These are phyloP conservation scores for Fusarium poae DNA, from an alignment of 2,329 filamentous ascomycete genomes.

Conservation along the genomic window DNA sequence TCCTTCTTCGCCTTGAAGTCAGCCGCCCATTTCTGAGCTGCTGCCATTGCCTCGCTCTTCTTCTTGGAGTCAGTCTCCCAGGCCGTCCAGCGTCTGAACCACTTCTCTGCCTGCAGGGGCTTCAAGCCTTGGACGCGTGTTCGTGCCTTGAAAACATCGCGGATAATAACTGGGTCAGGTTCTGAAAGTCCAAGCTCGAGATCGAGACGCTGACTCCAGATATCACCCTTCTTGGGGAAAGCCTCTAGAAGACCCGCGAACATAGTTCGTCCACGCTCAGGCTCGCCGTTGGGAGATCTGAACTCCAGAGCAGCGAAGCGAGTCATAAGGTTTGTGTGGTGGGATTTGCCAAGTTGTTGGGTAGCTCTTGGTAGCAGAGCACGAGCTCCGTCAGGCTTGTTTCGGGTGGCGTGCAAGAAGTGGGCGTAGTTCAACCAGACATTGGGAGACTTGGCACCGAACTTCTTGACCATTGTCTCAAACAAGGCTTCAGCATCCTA, in stretches of 20 bases:
- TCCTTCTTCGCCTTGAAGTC: conserved; percentile 61
- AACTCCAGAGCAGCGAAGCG: conserved; percentile 96
- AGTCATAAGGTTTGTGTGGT: conserved; percentile 77
- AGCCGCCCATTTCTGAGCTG: conserved; percentile 78
- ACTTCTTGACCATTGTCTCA: conserved; percentile 88
- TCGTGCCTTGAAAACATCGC: conserved; percentile 86
- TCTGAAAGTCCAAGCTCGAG: conserved; percentile 78
- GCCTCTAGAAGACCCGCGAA: conserved; percentile 89
- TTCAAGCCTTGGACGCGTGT: conserved; percentile 78
- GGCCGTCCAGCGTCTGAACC: conserved; percentile 92
- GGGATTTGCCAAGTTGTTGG: conserved; percentile 79
- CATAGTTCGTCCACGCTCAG: conserved; percentile 92
- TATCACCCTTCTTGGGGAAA: conserved; percentile 89
- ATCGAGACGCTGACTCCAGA: conserved; percentile 94
- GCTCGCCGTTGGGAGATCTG: conserved; percentile 81
- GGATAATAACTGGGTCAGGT: conserved; percentile 68
- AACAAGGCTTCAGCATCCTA: conserved; percentile 92
- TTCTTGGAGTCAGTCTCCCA: conserved; percentile 80
- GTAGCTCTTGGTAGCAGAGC: conserved; percentile 84
- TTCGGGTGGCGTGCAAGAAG: conserved; percentile 83
- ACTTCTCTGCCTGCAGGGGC: conserved; percentile 83
- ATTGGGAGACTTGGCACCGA: conserved; percentile 80
- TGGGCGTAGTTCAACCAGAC: conserved; percentile 96
- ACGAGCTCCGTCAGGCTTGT: conserved; percentile 79
- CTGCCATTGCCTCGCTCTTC: conserved; percentile 76